These are phyloP conservation scores for Phyllosticta paracitricarpa DNA, from an alignment of 2,329 filamentous ascomycete species.

Conservation along the genomic window DNA sequence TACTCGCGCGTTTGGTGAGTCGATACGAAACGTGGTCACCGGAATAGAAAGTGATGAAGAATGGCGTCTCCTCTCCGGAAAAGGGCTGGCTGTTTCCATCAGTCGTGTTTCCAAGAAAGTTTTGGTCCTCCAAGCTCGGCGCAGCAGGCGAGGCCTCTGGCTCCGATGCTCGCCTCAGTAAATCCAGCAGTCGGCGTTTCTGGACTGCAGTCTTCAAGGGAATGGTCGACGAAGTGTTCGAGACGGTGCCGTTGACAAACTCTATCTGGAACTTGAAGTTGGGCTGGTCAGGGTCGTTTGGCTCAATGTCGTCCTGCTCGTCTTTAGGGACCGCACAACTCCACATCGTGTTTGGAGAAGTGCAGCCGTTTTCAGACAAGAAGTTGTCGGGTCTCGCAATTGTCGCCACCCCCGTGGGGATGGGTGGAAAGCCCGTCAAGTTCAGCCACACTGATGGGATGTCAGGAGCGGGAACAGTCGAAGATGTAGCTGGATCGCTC, in stretches of 20 bases:
- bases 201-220: slow-evolving; percentile 21
- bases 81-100: slow-evolving; percentile 63
- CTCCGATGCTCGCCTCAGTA: slow-evolving; percentile 19
- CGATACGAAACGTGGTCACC: slow-evolving; percentile 19
- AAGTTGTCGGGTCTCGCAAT: slow-evolving; percentile 63
- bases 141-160: slow-evolving; percentile 44
- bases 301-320: slow-evolving; percentile 52
- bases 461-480: slow-evolving; percentile 8
- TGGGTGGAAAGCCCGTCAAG: slow-evolving; percentile 73
- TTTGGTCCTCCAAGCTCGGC: slow-evolving; percentile 59
- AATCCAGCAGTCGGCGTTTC: slow-evolving; percentile 24
- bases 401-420: slow-evolving; percentile 74
- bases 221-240: slow-evolving; percentile 15
- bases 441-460: slow-evolving; percentile 59
- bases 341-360: slow-evolving; percentile 66
- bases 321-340: slow-evolving; percentile 78
- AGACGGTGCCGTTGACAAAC: slow-evolving; percentile 43
- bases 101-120: slow-evolving; percentile 76
- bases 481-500: neutral
- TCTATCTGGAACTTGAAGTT: slow-evolving; percentile 70
- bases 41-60: slow-evolving; percentile 67
- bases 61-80: slow-evolving; percentile 77
- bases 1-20: slow-evolving; percentile 26
- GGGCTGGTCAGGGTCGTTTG: slow-evolving; percentile 59
- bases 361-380: slow-evolving; percentile 56